phyloP scores from a whole-genome alignment of 2,329 filamentous ascomycete species.

The Leptographium procerum region DNA sequence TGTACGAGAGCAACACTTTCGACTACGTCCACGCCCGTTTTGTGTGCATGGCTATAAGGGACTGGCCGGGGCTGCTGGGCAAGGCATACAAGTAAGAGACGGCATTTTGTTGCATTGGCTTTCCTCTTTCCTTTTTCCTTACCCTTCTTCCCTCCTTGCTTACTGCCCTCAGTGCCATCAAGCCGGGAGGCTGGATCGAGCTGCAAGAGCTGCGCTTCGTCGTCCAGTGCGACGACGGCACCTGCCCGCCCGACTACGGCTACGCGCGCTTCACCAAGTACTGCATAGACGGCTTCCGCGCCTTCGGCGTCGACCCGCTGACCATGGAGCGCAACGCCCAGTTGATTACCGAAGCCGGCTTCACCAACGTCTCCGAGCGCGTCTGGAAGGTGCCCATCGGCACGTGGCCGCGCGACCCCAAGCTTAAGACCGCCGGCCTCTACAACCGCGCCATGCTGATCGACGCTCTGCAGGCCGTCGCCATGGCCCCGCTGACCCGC shows the following conservation, averaged over 20 bases:
- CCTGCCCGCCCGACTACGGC: conserved; percentile 13
- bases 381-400: conserved; percentile 21
- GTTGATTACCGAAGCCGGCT: conserved; percentile 22
- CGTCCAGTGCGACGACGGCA: conserved; percentile 16
- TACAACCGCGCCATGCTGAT: conserved; percentile 17
- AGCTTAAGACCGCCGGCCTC: conserved; percentile 15
- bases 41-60: conserved; percentile 39
- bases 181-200: conserved; percentile 32
- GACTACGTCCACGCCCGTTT: conserved; percentile 51
- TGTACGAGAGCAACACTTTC: conserved; percentile 36
- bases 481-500: conserved; percentile 16
- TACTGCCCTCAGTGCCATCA: conserved; percentile 12
- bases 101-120: too few species aligned
- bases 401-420: conserved; percentile 19
- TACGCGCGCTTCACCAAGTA: conserved; percentile 11
- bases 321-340: conserved; percentile 15
- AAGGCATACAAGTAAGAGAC: conserved; percentile 5
- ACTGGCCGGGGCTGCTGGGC: conserved; percentile 29
- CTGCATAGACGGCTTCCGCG: conserved; percentile 8
- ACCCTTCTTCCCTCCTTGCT: neutral
- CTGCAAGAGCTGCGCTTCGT: conserved; percentile 19
- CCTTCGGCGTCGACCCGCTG: conserved; percentile 18
- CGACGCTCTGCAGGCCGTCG: conserved; percentile 16
- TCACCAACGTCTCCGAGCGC: conserved; percentile 20
- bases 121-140: neutral